Evolutionary conservation across 805 yeast genomes (phyloP).

Genomic region (Wickerhamomyces alni): DNA sequence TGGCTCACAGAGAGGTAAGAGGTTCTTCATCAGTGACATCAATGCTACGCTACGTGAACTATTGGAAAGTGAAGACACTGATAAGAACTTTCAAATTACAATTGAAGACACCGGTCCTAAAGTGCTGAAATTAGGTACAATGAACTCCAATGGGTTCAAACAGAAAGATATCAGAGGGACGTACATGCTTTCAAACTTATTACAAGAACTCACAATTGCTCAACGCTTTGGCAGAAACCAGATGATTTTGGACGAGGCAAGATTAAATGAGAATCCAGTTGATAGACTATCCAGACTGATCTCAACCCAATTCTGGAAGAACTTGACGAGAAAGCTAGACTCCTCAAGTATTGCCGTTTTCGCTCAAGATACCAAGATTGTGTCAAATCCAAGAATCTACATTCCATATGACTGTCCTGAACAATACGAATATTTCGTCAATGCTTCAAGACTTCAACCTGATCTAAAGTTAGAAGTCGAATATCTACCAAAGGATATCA

Average conservation of each 20-base stretch:
- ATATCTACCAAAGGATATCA: slow-evolving; percentile 66
- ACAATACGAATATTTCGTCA: slow-evolving; percentile 62
- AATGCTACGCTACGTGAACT: slow-evolving; percentile 66
- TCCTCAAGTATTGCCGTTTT: slow-evolving; percentile 55
- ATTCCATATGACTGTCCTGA: slow-evolving; percentile 65
- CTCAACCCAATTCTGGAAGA: slow-evolving; percentile 72
- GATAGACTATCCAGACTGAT: slow-evolving; percentile 68
- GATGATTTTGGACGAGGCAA: slow-evolving; percentile 73
- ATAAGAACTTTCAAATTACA: slow-evolving; percentile 76
- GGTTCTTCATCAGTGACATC: slow-evolving; percentile 68
- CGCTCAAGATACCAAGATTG: slow-evolving; percentile 75
- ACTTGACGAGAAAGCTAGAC: slow-evolving; percentile 66
- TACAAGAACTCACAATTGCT: slow-evolving; percentile 88
- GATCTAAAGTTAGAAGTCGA: slow-evolving; percentile 63
- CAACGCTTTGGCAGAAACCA: slow-evolving; percentile 71
- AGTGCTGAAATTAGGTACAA: slow-evolving; percentile 74
- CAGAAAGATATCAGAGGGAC: slow-evolving; percentile 78
- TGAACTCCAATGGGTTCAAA: slow-evolving; percentile 75
- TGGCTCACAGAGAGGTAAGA: slow-evolving; percentile 29
- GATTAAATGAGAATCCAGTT: slow-evolving; percentile 86
- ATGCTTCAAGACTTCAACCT: slow-evolving; percentile 49
- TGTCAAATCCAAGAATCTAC: slow-evolving; percentile 69
- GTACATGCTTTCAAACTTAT: slow-evolving; percentile 77
- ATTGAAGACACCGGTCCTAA: slow-evolving; percentile 83
- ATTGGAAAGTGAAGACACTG: slow-evolving; percentile 77